Conservation (phyloP, 1,284 basidiomycete species). For the Termitomyces sp. region DNA sequence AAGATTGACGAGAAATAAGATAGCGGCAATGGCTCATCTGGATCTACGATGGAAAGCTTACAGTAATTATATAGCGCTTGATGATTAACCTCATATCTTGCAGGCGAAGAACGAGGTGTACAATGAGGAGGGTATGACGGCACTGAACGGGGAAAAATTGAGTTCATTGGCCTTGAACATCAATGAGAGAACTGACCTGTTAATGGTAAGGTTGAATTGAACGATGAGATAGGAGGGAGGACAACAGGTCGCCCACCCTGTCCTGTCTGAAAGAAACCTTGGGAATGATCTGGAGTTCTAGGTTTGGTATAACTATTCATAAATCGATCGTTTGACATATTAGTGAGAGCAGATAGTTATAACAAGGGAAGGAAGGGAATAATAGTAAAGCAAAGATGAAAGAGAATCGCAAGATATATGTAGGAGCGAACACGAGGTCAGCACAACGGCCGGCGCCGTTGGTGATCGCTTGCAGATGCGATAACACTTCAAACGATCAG, state of each 20-base stretch:
- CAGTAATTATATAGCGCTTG: constrained; percentile 49
- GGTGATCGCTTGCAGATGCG: constrained; percentile 23
- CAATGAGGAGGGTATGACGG: constrained; percentile 55
- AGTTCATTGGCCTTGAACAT: constrained; percentile 46
- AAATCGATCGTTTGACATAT: constrained; percentile 64
- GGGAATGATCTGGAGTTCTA: constrained; percentile 57
- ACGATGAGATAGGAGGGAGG: constrained; percentile 76
- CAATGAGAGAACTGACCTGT: constrained; percentile 71
- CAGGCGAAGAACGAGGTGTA: constrained; percentile 54
- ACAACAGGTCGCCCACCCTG: constrained; percentile 84
- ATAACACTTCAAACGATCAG: constrained; percentile 29
- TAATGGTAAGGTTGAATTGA: constrained; percentile 76
- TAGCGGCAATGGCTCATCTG: constrained; percentile 22
- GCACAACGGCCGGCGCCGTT: constrained; percentile 11
- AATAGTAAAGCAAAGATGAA: constrained; percentile 44
- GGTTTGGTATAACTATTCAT: constrained; percentile 50
- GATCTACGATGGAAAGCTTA: constrained; percentile 29
- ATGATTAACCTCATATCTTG: constrained; percentile 49
- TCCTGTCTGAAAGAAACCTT: constrained; percentile 66
- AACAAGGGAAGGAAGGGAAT: constrained; percentile 41
- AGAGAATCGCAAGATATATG: constrained; percentile 41
- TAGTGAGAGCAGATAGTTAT: constrained; percentile 44
- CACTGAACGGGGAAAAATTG: constrained; percentile 49
- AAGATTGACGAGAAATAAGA: constrained; percentile 26
- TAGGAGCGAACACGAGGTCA: constrained; percentile 38